Conservation (phyloP, 2,329 filamentous ascomycete species). For the Monosporascus sp. region DNA sequence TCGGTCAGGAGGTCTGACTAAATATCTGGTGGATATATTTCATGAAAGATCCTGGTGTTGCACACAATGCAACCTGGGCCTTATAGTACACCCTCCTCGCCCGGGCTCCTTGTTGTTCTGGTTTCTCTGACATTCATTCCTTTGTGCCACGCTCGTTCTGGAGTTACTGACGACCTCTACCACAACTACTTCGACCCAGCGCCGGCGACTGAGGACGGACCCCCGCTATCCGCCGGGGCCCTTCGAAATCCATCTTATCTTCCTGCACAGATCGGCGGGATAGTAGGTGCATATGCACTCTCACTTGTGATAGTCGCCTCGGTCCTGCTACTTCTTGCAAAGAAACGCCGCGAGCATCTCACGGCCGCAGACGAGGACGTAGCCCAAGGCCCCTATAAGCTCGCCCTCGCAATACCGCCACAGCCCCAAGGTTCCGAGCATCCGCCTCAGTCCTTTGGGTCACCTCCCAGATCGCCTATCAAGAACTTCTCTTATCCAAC, state of each 20-base stretch:
- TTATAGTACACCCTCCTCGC: conserved; percentile 27
- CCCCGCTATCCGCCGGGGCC: conserved; percentile 53
- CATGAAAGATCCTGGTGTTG: conserved; percentile 22
- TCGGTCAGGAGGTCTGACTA: conserved; percentile 37
- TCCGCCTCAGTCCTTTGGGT: conserved; percentile 16
- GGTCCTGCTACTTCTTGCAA: conserved; percentile 57
- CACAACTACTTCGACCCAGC: conserved; percentile 41
- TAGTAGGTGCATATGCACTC: conserved; percentile 77
- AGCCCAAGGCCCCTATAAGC: conserved; percentile 23
- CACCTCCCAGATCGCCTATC: conserved; percentile 34
- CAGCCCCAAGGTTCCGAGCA: conserved; percentile 12
- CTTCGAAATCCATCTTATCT: conserved; percentile 60
- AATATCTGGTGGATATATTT: conserved; percentile 19
- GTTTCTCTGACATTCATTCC: conserved; percentile 20
- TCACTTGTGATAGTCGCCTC: conserved; percentile 70
- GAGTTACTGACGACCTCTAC: not conserved
- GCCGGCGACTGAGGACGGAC: conserved; percentile 55
- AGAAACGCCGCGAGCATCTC: conserved; percentile 49
- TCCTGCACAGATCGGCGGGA: conserved; percentile 76
- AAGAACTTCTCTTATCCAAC: conserved; percentile 45
- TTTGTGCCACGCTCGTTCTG: conserved; percentile 12
- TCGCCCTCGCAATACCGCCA: conserved; percentile 17
- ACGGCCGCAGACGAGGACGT: conserved; percentile 48
- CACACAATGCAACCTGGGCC: conserved; percentile 28
- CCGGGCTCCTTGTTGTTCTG: conserved; percentile 20